Percentiles rank a stretch among this genome's conserved stretches.
Evolutionary conservation across 176 grass and related monocot genomes (phyloP).

Genomic region (Cymbopogon citratus): DNA sequence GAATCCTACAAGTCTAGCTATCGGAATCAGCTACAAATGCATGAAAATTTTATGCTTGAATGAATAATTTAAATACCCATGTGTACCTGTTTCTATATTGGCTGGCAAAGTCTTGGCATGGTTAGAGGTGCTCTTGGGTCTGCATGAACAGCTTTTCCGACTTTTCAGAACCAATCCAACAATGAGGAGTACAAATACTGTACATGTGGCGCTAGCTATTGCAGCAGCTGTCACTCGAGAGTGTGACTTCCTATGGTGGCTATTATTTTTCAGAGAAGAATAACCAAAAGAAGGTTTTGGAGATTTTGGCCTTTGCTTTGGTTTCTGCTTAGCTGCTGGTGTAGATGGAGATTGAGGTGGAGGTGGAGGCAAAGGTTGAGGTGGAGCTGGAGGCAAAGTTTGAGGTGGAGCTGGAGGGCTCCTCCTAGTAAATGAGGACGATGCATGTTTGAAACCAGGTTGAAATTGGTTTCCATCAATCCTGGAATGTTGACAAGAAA

Average conservation of each 20-base stretch:
- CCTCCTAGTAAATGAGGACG: constrained; percentile 26
- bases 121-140: constrained; percentile 26
- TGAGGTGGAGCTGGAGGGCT: constrained; percentile 38
- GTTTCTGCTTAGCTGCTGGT: constrained; percentile 47
- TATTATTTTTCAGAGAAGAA: constrained; percentile 36
- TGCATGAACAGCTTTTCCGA: constrained; percentile 21
- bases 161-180: constrained; percentile 58
- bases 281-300: constrained; percentile 33
- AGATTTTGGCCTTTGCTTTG: constrained; percentile 44
- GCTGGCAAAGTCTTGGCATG: constrained; percentile 31
- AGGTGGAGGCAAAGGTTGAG: constrained; percentile 11
- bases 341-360: constrained; percentile 19
- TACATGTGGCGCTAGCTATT: constrained; percentile 43
- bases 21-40: constrained; percentile 1
- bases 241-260: constrained; percentile 38
- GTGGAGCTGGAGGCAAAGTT: constrained; percentile 20
- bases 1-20: not conserved
- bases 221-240: constrained; percentile 38
- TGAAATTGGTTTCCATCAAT: constrained; percentile 73
- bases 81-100: constrained; percentile 42
- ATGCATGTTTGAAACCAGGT: constrained; percentile 33
- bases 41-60: constrained; percentile 7
- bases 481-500: constrained; percentile 45
- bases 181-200: constrained; percentile 41
- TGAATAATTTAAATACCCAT: constrained; percentile 7